Evolutionary conservation across 768 basidiomycete species (phyloP), one percentile per base, ranked within the genome.

Genomic region (Lactifluus pinguis): DNA sequence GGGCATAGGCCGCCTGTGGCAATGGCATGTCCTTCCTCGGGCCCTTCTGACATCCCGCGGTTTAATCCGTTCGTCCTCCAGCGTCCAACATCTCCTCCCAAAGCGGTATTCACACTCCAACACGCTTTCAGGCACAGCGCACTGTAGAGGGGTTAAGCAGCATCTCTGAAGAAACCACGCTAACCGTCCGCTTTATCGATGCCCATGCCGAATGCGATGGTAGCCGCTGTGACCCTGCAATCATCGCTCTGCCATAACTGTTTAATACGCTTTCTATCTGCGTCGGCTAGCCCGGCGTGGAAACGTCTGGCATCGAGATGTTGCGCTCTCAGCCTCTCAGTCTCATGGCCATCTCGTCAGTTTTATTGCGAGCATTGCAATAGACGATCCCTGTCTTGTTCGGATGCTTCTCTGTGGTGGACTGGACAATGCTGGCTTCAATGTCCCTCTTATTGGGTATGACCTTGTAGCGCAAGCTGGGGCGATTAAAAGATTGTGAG

Each of bases 131-230:
- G 95, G 92, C 66, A 97, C 69, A 95, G 64, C 93, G 88, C 7
- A 95, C 93, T 92, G 55, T 44, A 48, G 32, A 49, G 63, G 11
- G 32, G 9, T 13, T 53, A 21, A 54, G 47, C 25, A 49, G 10
- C 2, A 38, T 30, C 13, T 15, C 14, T 13, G 6, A 29, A 14
- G 45, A 42, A 38, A 14, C 15, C 14, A 3, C 13, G 53, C 75
- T 63, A 70, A 87, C 87, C 88, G 67, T 90, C 81, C 6, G 84
- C 72, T 71, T 95, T 94, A 72, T 95, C 91, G 53, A 95, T 91
- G 1, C 95, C 95, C 94, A 98, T 98, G 11, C 95, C 95, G 71
- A 98, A 98, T 0, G 94, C 94, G 65, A 94, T 84, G 48, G 97
- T 99, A 3, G 95, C 95, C 48, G 95, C 92, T 59, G 98, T 92